Conservation (phyloP, 2,329 filamentous ascomycete species). For the Aspergillus arachidicola region DNA sequence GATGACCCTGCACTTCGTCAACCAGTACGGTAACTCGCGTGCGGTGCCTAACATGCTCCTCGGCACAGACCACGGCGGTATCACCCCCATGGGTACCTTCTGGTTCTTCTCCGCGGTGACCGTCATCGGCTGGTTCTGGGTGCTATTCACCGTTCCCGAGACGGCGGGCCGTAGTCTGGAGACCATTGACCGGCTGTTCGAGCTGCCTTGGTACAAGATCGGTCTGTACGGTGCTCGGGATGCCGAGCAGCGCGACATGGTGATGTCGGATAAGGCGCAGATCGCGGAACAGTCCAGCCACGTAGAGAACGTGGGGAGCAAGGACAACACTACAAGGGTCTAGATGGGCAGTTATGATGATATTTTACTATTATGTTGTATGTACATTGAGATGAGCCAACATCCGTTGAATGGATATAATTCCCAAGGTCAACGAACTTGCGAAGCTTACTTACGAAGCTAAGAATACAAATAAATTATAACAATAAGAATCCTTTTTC, state of each 20-base stretch:
- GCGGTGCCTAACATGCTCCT: slow-evolving; percentile 77
- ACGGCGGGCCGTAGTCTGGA: slow-evolving; percentile 60
- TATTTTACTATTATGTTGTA: background rate
- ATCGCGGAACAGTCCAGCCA: slow-evolving; percentile 13
- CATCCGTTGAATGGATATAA: background rate
- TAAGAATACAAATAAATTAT: background rate
- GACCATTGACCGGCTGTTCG: slow-evolving; percentile 72
- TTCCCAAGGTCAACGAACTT: background rate
- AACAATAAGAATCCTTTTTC: no score
- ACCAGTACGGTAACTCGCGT: slow-evolving; percentile 76
- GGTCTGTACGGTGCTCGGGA: slow-evolving; percentile 50
- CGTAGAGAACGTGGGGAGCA: background rate
- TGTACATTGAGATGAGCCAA: background rate
- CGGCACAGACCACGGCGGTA: slow-evolving; percentile 33
- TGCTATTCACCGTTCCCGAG: slow-evolving; percentile 73
- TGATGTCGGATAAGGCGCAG: slow-evolving; percentile 29
- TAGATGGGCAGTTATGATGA: background rate
- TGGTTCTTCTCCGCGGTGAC: slow-evolving; percentile 74
- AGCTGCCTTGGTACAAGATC: slow-evolving; percentile 74
- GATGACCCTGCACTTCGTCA: slow-evolving; percentile 78
- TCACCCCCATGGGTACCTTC: slow-evolving; percentile 69
- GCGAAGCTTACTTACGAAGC: background rate
- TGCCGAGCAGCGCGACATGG: slow-evolving; percentile 31
- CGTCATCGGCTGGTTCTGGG: slow-evolving; percentile 68
- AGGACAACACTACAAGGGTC: slow-evolving; percentile 23